Percentiles rank a stretch among this genome's conserved stretches.
Evolutionary conservation across 1,284 basidiomycete genomes (phyloP).

Genomic region (Cystobasidium pallidum): DNA sequence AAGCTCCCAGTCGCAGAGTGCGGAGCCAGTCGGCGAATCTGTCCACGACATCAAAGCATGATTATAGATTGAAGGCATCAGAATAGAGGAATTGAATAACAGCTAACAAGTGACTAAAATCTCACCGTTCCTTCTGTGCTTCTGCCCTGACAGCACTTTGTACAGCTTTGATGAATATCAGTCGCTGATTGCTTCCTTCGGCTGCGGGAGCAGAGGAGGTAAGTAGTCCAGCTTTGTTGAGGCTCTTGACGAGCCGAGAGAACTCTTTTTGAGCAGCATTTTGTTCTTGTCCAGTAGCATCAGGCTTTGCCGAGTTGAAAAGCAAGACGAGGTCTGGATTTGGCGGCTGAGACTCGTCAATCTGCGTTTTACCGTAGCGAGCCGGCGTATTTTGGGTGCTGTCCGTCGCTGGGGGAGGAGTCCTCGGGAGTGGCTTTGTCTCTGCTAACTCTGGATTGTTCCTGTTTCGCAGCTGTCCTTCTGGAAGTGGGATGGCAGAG

Average conservation of each 20-base stretch:
- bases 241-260: conserved; percentile 64
- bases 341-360: conserved; percentile 17
- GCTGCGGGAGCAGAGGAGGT: conserved; percentile 74
- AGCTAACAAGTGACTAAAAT: not conserved
- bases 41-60: conserved; percentile 49
- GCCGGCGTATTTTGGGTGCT: not conserved
- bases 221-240: conserved; percentile 67
- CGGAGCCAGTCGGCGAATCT: conserved; percentile 68
- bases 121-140: conserved; percentile 15
- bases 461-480: conserved; percentile 13
- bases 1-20: conserved; percentile 63
- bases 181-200: conserved; percentile 69
- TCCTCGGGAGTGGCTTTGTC: not conserved
- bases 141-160: conserved; percentile 62
- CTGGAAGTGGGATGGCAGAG: conserved; percentile 21
- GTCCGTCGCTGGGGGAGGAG: not conserved
- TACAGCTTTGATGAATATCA: conserved; percentile 78
- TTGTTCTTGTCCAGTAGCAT: conserved; percentile 17
- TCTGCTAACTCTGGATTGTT: not conserved
- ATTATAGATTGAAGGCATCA: conserved; percentile 35
- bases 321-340: conserved; percentile 41
- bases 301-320: conserved; percentile 20
- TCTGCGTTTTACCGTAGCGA: not conserved
- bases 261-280: conserved; percentile 62
- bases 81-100: too few species aligned